Base-by-base conservation (phyloP, 164 flowering plant genomes). In the Sedum album region DNA sequence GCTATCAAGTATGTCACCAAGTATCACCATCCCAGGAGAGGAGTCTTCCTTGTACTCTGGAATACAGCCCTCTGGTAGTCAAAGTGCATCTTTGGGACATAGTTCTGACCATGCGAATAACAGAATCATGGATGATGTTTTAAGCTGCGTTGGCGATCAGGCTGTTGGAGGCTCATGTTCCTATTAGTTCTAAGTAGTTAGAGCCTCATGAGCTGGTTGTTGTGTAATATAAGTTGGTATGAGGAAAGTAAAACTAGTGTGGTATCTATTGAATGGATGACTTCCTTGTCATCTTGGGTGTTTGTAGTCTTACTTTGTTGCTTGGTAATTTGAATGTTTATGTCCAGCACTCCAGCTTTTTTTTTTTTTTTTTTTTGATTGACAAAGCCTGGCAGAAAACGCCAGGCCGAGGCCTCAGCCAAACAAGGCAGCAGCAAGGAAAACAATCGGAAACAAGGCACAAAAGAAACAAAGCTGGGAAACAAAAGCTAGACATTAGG, bases 141-240 rank as follows among this genome's bases (percentile, higher is more conserved):
- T 75, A 2, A 85, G 89, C 76, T 74, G 86, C 55, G 70, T 77
- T 17, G 69, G 85, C 2, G 88, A 76, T 77, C 42, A 83, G 90
- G 90, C 80, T 76, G n/a, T 76, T 77, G 77, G 72, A 76, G 42
- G 62, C 75, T 65, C 74, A 72, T 70, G 25, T 49, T 20, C 35
- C 61, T 49, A 36, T 48, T 31, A 41, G 48, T 11, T 46, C 61
- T 41, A 67, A 48, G 60, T 67, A 20, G 7, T 35, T 35, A 26
- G 84, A n/a, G 33, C 33, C 10, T n/a, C n/a, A n/a, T 28, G 13
- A 44, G 5, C 48, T 17, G n/a, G 48, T 44, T 44, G 48, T 15
- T 7, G 17, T 14, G 20, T 46, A 46, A 17, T 46, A 49, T 21
- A 49, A 49, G 26, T 49, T 49, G 57, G n/a, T n/a, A n/a, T 21